Evolutionary conservation across 192 early-diverging fungal species (phyloP).

Genomic region (Coemansia sp.): DNA sequence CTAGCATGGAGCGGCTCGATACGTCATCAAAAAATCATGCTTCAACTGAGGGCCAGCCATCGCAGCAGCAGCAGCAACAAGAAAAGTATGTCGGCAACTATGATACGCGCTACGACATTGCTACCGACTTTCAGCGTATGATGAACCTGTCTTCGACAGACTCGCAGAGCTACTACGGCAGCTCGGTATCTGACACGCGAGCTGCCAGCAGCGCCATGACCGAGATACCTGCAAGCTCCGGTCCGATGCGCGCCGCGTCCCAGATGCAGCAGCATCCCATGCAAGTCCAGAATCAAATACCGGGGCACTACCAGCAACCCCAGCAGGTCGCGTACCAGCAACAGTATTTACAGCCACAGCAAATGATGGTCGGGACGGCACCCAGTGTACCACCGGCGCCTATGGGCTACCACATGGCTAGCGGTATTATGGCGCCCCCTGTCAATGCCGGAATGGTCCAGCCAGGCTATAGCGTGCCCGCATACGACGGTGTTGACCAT

Average conservation of each 20-base stretch:
- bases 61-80: conserved; percentile 4
- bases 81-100: conserved; percentile 20
- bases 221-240: neutral
- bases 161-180: neutral
- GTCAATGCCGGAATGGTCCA: neutral
- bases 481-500: conserved; percentile 13
- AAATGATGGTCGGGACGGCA: neutral
- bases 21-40: too few relatives aligned
- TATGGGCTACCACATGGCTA: neutral
- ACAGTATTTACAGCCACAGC: neutral
- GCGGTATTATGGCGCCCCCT: neutral
- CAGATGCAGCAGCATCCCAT: conserved; percentile 1
- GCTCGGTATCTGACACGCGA: neutral
- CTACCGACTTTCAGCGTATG: conserved; percentile 31
- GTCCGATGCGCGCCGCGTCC: neutral
- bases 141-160: conserved; percentile 14
- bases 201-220: neutral
- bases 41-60: neutral
- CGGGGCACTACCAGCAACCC: neutral
- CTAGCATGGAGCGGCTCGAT: neutral
- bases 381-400: neutral
- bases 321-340: conserved; percentile 1
- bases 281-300: neutral
- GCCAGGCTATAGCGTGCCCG: conserved; percentile 4
- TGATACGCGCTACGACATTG: conserved; percentile 20